These are phyloP conservation scores for Strobilomyces echinocephalus DNA, from an alignment of 768 basidiomycete species.

Conservation along the genomic window DNA sequence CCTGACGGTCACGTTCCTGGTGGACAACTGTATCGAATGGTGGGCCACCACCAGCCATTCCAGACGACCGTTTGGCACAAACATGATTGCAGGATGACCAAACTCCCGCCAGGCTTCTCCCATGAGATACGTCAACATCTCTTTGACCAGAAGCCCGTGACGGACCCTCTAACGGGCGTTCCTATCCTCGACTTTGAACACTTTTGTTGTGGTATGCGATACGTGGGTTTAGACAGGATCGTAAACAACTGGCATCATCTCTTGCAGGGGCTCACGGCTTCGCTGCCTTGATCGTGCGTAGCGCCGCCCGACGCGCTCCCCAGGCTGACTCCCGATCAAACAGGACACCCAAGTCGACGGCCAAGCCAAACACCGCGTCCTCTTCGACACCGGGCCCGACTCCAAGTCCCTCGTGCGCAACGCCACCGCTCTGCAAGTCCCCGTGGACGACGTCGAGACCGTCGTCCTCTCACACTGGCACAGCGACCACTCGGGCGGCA, in stretches of 20 bases:
- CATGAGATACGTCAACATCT: conserved; percentile 69
- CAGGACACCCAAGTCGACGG: conserved; percentile 57
- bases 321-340: not conserved
- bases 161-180: conserved; percentile 45
- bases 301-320: not conserved
- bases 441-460: conserved; percentile 50
- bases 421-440: conserved; percentile 52
- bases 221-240: not conserved
- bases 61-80: not conserved
- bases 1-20: conserved; percentile 57
- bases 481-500: conserved; percentile 68
- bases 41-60: conserved; percentile 21
- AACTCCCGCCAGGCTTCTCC: conserved; percentile 70
- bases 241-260: not conserved
- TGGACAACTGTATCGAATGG: conserved; percentile 83
- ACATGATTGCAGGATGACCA: conserved; percentile 57
- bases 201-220: conserved; percentile 57
- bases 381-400: conserved; percentile 87
- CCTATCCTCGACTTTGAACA: conserved; percentile 69
- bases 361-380: conserved; percentile 44
- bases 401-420: conserved; percentile 71
- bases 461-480: conserved; percentile 81
- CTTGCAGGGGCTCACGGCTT: conserved; percentile 75
- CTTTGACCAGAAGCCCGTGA: conserved; percentile 39
- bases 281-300: conserved; percentile 67